Evolutionary conservation across 805 yeast species (phyloP), one percentile per base, ranked within the genome.

Genomic region (Wickerhamomyces xylosicus): DNA sequence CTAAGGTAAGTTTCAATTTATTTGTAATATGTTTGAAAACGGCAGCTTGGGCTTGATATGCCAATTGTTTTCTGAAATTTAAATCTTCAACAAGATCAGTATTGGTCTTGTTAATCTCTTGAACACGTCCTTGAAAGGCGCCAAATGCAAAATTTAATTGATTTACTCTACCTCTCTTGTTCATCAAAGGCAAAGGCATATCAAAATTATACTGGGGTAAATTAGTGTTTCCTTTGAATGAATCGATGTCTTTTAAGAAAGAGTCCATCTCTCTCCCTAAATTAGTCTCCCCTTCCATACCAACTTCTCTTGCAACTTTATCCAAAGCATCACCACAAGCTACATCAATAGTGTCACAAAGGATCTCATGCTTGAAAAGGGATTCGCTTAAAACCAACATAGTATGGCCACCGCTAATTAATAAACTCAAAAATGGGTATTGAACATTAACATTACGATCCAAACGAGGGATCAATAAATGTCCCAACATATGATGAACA

Each of bases 401-500:
- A 0, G 97, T 89, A 53, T 92, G 98, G 1, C 98, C 98, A 0
- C 98, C 98, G 50, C 94, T 81, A 15, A 79, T 89, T 22, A 92
- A 61, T 19, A 92, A 62, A 49, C 89, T 83, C 14, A 85, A 48
- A 47, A 83, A 85, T 2, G 94, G 94, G 47, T 64, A 82, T 15
- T 54, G 38, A 0, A 85, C 84, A 2, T 40, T 18, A 0, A 72
- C 76, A 36, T 63, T 64, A 37, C 59, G 51, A 18, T 55, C 61
- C 55, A 77, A 56, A 37, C 87, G 57, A 2, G 87, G 77, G 0
- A 85, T 67, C 21, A 92, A 57, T 5, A 92, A 62, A 61, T 92
- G 98, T 0, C 95, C 98, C 36, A 90, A 65, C 98, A 92, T 90
- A 53, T 92, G 98, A 56, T 92, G 95, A 0, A 90, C 95, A 0